Percentiles rank a stretch among this genome's conserved stretches.
phyloP scores from a whole-genome alignment of 176 grass and related monocot genomes.

The Poa pratensis region DNA sequence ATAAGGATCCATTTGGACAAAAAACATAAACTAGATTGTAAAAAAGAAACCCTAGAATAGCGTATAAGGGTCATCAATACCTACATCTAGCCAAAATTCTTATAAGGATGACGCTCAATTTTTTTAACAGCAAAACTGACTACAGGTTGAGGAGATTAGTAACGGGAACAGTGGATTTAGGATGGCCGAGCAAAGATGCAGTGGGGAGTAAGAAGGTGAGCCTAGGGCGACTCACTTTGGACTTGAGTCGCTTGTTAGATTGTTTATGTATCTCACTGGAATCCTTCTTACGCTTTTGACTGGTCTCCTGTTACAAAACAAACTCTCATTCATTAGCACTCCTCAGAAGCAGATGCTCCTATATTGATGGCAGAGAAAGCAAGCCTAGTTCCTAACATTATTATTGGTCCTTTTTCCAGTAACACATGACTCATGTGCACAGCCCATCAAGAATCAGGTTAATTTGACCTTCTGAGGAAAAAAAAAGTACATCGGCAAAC shows the following conservation, averaged over 20 bases:
- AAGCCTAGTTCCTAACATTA: not conserved
- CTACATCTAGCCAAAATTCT: not conserved
- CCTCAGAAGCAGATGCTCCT: not conserved
- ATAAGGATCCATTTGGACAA: not conserved
- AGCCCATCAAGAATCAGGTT: too few species aligned
- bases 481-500: too few species aligned
- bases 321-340: not conserved
- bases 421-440: too few species aligned
- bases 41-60: not conserved
- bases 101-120: too few species aligned
- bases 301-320: not conserved
- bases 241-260: not conserved
- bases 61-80: not conserved
- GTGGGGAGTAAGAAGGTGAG: not conserved
- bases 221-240: not conserved
- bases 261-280: too few species aligned
- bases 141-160: not conserved
- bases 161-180: not conserved
- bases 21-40: not conserved
- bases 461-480: too few species aligned
- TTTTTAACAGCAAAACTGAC: not conserved
- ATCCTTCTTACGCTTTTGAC: not conserved
- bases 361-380: not conserved
- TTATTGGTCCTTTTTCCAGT: not conserved
- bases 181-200: not conserved